Base-by-base conservation (phyloP, 1,139 yeast genomes). In the Yamadazyma jaroonii region DNA sequence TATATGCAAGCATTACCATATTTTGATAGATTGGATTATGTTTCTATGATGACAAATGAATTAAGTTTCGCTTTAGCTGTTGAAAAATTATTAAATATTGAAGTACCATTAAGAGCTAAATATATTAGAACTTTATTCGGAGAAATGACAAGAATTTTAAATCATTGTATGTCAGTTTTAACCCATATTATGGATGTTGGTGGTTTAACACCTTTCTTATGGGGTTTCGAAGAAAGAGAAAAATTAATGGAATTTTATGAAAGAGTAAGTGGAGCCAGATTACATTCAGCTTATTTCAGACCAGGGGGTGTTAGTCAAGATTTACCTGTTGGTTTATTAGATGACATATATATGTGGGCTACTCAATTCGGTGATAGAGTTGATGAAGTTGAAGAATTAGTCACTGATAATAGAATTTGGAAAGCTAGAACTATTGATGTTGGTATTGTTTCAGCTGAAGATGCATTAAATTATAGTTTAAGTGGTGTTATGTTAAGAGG, bases 161-260 rank as follows among this genome's bases (percentile, higher is more conserved):
- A 87, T 65, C 96, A 87, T 61, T 74, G 86, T 63, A 86, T 87
- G 95, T 84, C 94, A 22, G 83, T 87, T 38, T 68, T 84, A 48
- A 79, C 95, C 37, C 96, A 87, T 64, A 89, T 92, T 55, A 86
- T 87, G 95, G 96, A 87, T 72, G 95, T 87, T 40, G 96, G 96
- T 69, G 95, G 95, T 24, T 74, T 87, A 62, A 87, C 96, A 31
- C 96, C 96, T 38, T 87, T 87, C 74, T 71, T 87, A 62, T 87
- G 96, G 96, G 95, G 95, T 46, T 84, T 87, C 63, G 96, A 87
- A 69, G 96, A 87, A 64, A 81, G 96, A 64, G 96, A 86, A 64
- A 87, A 87, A 67, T 74, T 87, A 58, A 87, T 87, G 95, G 96
- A 87, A 63, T 87, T 86, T 59, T 87, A 87, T 62, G 96, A 86